phyloP scores from a whole-genome alignment of 1,139 yeast species.

The Wickerhamiella infanticola region DNA sequence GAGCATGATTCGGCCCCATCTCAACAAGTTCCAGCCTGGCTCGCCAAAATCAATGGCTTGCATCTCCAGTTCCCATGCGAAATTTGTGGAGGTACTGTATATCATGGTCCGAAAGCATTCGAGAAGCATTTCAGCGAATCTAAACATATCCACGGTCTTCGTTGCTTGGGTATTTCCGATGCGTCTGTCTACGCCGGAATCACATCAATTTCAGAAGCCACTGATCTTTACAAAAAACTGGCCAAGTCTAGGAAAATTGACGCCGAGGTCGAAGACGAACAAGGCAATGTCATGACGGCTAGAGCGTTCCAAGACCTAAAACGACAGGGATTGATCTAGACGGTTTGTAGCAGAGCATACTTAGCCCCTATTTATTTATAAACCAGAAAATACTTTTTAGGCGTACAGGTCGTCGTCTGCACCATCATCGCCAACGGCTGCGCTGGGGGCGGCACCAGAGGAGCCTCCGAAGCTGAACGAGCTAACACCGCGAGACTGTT shows the following conservation, averaged over 20 bases:
- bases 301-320: slow-evolving; percentile 70
- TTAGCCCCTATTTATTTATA: too few relatives aligned
- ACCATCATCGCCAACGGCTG: slow-evolving; percentile 30
- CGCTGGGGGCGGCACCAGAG: slow-evolving; percentile 9
- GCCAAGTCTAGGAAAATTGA: slow-evolving; percentile 31
- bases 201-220: slow-evolving; percentile 52
- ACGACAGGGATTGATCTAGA: slow-evolving; percentile 49
- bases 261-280: slow-evolving; percentile 76
- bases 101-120: slow-evolving; percentile 59
- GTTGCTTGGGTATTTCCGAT: slow-evolving; percentile 55
- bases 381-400: slow-evolving; percentile 22
- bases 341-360: too few relatives aligned
- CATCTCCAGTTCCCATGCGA: slow-evolving; percentile 66
- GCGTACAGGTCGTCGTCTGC: slow-evolving; percentile 93
- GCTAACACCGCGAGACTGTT: slow-evolving; percentile 75
- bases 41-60: slow-evolving; percentile 77
- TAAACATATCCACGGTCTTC: slow-evolving; percentile 60
- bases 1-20: slow-evolving; percentile 67
- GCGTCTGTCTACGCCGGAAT: slow-evolving; percentile 47
- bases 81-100: slow-evolving; percentile 63
- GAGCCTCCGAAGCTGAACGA: slow-evolving; percentile 24
- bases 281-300: slow-evolving; percentile 83
- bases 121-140: slow-evolving; percentile 55
- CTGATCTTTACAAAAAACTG: slow-evolving; percentile 37
- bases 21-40: slow-evolving; percentile 85